Evolutionary conservation across 768 basidiomycete genomes (phyloP).

Genomic region (Pulveroboletus frians): DNA sequence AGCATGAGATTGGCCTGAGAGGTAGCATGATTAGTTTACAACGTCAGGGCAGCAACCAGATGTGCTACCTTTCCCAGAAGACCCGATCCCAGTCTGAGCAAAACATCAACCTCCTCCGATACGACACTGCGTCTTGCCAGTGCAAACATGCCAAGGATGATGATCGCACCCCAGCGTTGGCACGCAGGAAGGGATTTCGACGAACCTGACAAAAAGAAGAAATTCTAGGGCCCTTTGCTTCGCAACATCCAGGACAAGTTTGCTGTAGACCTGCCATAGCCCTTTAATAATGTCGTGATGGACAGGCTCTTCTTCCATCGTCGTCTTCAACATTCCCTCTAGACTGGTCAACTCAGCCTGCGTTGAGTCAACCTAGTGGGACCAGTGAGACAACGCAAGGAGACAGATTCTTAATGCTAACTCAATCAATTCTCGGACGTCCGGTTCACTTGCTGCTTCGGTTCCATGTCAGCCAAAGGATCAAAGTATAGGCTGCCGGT

Average conservation of each 20-base stretch:
- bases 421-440: conserved; percentile 98
- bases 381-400: neutral
- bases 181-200: conserved; percentile 67
- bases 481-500: conserved; percentile 87
- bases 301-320: conserved; percentile 88
- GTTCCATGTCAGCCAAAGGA: conserved; percentile 60
- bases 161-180: conserved; percentile 92
- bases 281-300: conserved; percentile 82
- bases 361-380: conserved; percentile 68
- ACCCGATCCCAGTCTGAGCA: conserved; percentile 84
- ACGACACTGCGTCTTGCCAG: conserved; percentile 75
- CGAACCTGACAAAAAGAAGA: conserved; percentile 47
- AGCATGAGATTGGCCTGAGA: conserved; percentile 78
- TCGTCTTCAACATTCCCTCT: conserved; percentile 93
- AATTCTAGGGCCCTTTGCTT: neutral
- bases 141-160: conserved; percentile 94
- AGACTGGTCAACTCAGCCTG: conserved; percentile 93
- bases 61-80: conserved; percentile 66
- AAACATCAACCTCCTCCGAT: conserved; percentile 73
- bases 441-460: conserved; percentile 83
- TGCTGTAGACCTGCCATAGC: conserved; percentile 96
- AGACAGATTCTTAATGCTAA: conserved; percentile 32
- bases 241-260: conserved; percentile 23
- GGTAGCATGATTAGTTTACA: conserved; percentile 1
- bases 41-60: neutral